Evolutionary conservation across 768 basidiomycete species (phyloP).

Genomic region (Chalciporus sphaerocephalus): DNA sequence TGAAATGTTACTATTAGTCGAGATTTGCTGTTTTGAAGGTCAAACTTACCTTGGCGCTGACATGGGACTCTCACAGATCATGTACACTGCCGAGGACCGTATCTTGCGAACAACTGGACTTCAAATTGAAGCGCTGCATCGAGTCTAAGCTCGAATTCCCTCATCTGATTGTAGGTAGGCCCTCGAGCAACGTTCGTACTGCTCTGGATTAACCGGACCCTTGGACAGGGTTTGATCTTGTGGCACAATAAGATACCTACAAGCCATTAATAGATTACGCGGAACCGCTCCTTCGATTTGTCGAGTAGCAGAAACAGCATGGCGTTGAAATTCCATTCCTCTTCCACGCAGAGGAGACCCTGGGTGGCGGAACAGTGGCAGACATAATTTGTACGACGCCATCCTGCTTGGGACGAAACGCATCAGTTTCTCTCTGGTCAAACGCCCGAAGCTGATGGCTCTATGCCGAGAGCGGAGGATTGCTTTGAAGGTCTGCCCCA

Average conservation of each 20-base stretch:
- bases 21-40: conserved; percentile 42
- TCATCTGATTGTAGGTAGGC: conserved; percentile 40
- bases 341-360: conserved; percentile 48
- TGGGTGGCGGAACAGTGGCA: conserved; percentile 41
- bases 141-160: conserved; percentile 44
- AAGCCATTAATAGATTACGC: conserved; percentile 39
- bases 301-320: conserved; percentile 28
- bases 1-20: conserved; percentile 35
- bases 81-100: conserved; percentile 39
- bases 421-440: conserved; percentile 45
- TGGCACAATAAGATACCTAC: conserved; percentile 43
- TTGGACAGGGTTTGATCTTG: conserved; percentile 43
- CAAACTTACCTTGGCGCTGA: not conserved
- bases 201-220: not conserved
- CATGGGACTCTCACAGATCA: conserved; percentile 30
- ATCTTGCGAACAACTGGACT: conserved; percentile 36
- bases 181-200: not conserved
- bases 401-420: conserved; percentile 47
- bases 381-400: conserved; percentile 48
- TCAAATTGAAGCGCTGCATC: conserved; percentile 42
- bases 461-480: conserved; percentile 39
- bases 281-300: conserved; percentile 36
- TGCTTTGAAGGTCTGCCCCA: conserved; percentile 45
- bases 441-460: conserved; percentile 44
- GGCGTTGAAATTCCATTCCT: conserved; percentile 39